These are phyloP conservation scores for Cichorium intybus DNA, from an alignment of 140 eudicot genomes.

Conservation along the genomic window DNA sequence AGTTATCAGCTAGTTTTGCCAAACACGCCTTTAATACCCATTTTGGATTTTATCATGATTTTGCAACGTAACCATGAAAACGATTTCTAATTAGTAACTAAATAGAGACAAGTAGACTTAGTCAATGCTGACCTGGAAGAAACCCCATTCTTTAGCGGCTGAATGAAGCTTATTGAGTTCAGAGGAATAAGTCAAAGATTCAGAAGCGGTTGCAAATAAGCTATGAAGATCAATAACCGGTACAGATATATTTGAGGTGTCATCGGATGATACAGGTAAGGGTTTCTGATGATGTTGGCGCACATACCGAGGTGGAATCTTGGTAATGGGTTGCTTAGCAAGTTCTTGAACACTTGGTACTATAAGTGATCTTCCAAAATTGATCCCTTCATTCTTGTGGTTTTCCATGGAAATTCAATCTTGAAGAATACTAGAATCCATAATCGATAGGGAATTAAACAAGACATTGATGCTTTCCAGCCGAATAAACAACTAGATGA, in stretches of 20 bases:
- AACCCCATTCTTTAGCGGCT: no score
- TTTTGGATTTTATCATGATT: no score
- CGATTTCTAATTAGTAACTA: no score
- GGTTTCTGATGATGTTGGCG: slow-evolving; percentile 25
- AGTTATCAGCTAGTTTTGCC: no score
- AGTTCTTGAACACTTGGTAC: slow-evolving; percentile 82
- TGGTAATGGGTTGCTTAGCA: slow-evolving; percentile 34
- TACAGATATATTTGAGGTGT: slow-evolving; percentile 16
- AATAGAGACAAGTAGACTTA: background rate
- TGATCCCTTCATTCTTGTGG: slow-evolving; percentile 14
- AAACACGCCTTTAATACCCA: no score
- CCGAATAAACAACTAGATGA: no score
- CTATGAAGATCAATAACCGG: slow-evolving; percentile 50
- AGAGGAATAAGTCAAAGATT: background rate
- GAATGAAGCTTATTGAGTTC: no score
- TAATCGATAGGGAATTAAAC: no score
- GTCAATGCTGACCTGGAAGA: slow-evolving; percentile 50
- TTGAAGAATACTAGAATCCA: background rate
- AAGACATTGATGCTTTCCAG: no score
- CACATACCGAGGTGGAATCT: slow-evolving; percentile 55
- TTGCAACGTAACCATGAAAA: no score
- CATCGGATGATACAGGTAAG: slow-evolving; percentile 15
- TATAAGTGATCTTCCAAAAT: slow-evolving; percentile 58
- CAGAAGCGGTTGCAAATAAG: slow-evolving; percentile 16
- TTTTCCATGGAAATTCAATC: slow-evolving; percentile 3